Base-by-base conservation (phyloP, 805 yeast genomes). In the Pichia californica region DNA sequence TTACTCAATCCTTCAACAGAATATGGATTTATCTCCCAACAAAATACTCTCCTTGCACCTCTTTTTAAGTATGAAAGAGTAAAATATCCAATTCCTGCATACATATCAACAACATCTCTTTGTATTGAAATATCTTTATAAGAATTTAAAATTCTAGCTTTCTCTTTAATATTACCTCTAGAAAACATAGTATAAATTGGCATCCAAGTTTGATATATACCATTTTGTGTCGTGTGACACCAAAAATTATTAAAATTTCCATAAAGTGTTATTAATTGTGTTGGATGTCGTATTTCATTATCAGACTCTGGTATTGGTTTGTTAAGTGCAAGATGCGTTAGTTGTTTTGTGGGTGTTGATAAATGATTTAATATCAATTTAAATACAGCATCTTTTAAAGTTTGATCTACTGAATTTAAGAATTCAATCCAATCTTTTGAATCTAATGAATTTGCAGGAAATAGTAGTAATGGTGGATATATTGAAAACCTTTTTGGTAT, bases 11-110 rank as follows among this genome's bases (percentile, higher is more conserved):
- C 96, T 51, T 80, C 78, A 4, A 83, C 71, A 36, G 91, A 83
- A 93, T 93, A 86, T 3, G 87, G 84, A 53, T 88, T 87, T 35
- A 87, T 60, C 48, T 87, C 96, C 87, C 95, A 87, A 55, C 94
- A 80, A 38, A 79, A 71, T 1, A 85, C 62, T 15, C 63, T 57
- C 7, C 62, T 54, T 2, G 88, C 86, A 1, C 72, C 71, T 25
- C 69, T 64, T 38, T 66, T 67, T 36, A 83, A 64, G 54, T 88
- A 87, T 36, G 85, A 70, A 21, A 88, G 63, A 7, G 88, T 74
- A 58, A 87, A 87, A 60, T 87, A 87, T 3, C 96, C 96, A 38
- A 87, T 88, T 0, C 96, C 96, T 26, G 84, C 79, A 58, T 87
- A 87, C 34, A 88, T 54, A 56, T 87, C 96, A 4, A 83, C 67